These are phyloP conservation scores for Tagetes erecta DNA, from an alignment of 129 eudicot species.

Conservation along the genomic window DNA sequence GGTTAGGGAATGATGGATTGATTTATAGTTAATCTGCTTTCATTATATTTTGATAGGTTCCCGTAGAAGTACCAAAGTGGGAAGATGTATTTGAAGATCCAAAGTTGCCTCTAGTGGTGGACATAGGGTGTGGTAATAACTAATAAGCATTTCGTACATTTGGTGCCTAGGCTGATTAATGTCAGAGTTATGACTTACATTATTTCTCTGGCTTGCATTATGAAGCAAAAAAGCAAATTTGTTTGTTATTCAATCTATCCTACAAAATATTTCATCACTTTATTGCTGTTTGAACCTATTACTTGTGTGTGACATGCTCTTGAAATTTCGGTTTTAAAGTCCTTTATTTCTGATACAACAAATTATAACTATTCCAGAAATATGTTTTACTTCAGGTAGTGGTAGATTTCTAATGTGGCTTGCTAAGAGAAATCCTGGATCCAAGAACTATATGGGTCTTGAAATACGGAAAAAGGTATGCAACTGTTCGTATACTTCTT, in stretches of 20 bases:
- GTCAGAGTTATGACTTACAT: background rate
- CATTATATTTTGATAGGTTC: constrained; percentile 48
- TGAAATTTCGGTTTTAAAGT: background rate
- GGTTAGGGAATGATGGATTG: constrained; percentile 7
- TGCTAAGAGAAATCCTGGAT: constrained; percentile 68
- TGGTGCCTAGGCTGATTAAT: background rate
- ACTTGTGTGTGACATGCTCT: constrained; percentile 4
- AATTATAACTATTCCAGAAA: constrained; percentile 5
- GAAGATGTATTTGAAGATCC: constrained; percentile 68
- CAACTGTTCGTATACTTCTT: constrained; percentile 7
- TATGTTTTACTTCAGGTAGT: constrained; percentile 63
- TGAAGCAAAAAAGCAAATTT: constrained; percentile 8
- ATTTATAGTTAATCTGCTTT: background rate
- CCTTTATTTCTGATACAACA: background rate
- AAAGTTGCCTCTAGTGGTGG: constrained; percentile 89
- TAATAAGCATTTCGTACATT: constrained; percentile 33
- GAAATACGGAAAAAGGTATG: constrained; percentile 91
- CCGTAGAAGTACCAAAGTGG: constrained; percentile 81
- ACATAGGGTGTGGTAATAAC: constrained; percentile 80
- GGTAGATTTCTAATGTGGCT: constrained; percentile 99
- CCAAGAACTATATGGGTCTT: constrained; percentile 81
- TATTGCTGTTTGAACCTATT: background rate
- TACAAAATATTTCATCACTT: constrained; percentile 1
- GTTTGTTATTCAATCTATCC: background rate
- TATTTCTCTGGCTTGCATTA: background rate